Percentiles rank a stretch among this genome's conserved stretches.
phyloP scores from a whole-genome alignment of 2,329 filamentous ascomycete genomes.

The Verruconis gallopava region DNA sequence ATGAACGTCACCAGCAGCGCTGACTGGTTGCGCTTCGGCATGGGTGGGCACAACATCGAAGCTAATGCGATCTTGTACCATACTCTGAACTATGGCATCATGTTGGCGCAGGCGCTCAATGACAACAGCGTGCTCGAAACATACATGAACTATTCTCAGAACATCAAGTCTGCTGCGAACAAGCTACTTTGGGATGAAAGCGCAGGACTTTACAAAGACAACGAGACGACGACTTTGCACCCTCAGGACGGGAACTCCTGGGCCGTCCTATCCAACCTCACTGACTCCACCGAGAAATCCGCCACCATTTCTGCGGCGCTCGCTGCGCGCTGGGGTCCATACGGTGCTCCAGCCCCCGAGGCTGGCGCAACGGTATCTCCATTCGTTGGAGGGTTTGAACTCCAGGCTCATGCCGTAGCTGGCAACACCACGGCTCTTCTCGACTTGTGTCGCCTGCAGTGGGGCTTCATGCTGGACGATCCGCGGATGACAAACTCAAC shows the following conservation, averaged over 20 bases:
- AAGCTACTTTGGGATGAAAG: slow-evolving; percentile 16
- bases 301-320: slow-evolving; percentile 32
- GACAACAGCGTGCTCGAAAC: slow-evolving; percentile 14
- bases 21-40: slow-evolving; percentile 41
- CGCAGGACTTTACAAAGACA: slow-evolving; percentile 26
- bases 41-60: slow-evolving; percentile 38
- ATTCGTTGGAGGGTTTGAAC: slow-evolving; percentile 46
- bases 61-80: slow-evolving; percentile 32
- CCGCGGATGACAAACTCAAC: slow-evolving; percentile 44
- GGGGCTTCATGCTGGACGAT: slow-evolving; percentile 50
- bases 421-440: slow-evolving; percentile 38
- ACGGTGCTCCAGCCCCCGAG: slow-evolving; percentile 44
- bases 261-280: slow-evolving; percentile 37
- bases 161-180: slow-evolving; percentile 17
- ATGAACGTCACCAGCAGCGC: slow-evolving; percentile 35
- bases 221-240: slow-evolving; percentile 24
- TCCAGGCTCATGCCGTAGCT: slow-evolving; percentile 42
- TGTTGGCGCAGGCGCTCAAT: slow-evolving; percentile 17
- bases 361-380: slow-evolving; percentile 44
- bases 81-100: slow-evolving; percentile 17
- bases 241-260: slow-evolving; percentile 45
- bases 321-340: slow-evolving; percentile 40
- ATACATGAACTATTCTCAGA: slow-evolving; percentile 11
- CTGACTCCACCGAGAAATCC: slow-evolving; percentile 21
- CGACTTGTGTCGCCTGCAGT: slow-evolving; percentile 41